Evolutionary conservation across 441 rosid genomes (phyloP), one percentile per base, ranked within the genome.

Genomic region (Kokia cookei): DNA sequence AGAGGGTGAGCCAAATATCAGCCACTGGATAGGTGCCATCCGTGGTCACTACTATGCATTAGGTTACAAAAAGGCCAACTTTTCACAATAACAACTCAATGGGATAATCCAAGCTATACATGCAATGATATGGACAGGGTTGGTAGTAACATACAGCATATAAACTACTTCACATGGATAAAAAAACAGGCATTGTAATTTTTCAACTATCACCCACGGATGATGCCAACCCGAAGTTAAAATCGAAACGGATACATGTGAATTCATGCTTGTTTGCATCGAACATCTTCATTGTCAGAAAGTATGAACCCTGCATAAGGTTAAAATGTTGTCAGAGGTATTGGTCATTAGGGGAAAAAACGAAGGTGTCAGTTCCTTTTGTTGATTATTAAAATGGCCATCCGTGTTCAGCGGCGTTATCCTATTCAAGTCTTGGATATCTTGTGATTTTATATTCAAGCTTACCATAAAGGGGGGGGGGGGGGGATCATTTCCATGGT

Each of bases 211-310:
- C 92, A 13, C 90, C 84, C 37, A 89, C 82, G 3, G 87, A 82
- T 50, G 95, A 75, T 75, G 45, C 69, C 17, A 86, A 82, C 53
- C 95, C 95, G 35, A 93, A 88, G 81, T 53, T 42, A 66, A 95
- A 89, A 69, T 82, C 87, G 65, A 95, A 93, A 29, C 60, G 50
- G n/a, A 93, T 92, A 87, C 99, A 95, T 27, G 98, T 88, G 71
- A 93, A 77, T 80, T 88, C 86, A 11, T 75, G n/a, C 42, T 81
- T 78, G 3, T 79, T 73, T n/a, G 74, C 78, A 37, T 89, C 91
- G 13, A 76, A 45, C 97, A 95, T 93, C 89, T 79, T 91, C 99
- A 92, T 92, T 64, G 82, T 85, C 29, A 94, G 88, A 24, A 88
- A 72, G 84, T 92, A 92, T 0, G 97, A 81, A 27, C 97, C 97